Conservation (phyloP, 116 monocot species). For the Cymodocea nodosa region DNA sequence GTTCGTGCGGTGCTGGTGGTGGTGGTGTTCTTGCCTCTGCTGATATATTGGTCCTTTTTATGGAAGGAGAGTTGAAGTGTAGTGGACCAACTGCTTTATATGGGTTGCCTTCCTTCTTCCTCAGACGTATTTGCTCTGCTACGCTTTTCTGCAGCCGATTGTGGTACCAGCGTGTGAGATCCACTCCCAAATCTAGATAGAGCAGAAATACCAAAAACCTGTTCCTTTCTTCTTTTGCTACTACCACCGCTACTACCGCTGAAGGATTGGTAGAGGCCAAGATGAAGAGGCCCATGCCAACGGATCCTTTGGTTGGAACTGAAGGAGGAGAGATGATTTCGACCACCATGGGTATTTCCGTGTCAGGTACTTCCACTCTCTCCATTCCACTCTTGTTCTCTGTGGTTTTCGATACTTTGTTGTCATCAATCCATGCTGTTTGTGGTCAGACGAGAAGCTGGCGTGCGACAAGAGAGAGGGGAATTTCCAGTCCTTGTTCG, state of each 20-base stretch:
- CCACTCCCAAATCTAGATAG: neutral
- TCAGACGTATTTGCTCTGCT: neutral
- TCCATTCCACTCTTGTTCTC: neutral
- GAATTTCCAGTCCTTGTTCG: conserved; percentile 1
- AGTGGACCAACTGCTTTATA: neutral
- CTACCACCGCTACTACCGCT: neutral
- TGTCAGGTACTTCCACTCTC: neutral
- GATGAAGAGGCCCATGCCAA: conserved; percentile 8
- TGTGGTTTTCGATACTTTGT: neutral
- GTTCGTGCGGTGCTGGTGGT: no score
- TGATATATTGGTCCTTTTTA: neutral
- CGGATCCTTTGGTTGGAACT: neutral
- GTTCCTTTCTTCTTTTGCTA: neutral
- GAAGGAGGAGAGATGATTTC: neutral
- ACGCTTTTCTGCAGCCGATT: neutral
- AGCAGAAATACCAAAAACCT: neutral
- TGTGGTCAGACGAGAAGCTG: conserved; percentile 1
- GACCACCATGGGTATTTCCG: neutral
- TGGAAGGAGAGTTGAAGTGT: neutral
- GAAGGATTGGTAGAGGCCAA: neutral
- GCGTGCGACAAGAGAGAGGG: neutral
- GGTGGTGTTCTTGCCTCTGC: neutral
- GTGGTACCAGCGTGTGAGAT: neutral
- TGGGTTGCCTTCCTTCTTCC: neutral
- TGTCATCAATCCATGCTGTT: neutral